These are phyloP conservation scores for Botrytis pseudocinerea DNA, from an alignment of 2,329 filamentous ascomycete genomes.

Conservation along the genomic window DNA sequence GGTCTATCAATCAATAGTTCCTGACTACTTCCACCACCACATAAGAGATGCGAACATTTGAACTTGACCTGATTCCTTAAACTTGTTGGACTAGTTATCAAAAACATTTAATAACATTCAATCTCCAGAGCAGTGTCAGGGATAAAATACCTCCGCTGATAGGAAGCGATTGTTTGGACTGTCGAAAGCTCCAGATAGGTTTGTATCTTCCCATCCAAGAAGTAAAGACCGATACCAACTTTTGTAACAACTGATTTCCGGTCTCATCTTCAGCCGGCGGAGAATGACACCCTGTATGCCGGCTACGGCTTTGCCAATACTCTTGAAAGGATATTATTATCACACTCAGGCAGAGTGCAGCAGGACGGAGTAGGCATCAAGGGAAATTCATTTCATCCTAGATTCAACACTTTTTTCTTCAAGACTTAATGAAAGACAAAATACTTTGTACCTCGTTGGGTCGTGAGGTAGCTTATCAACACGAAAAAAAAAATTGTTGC, in stretches of 20 bases:
- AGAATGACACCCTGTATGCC: slow-evolving; percentile 1
- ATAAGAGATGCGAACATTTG: background rate
- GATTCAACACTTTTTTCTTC: background rate
- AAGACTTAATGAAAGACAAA: background rate
- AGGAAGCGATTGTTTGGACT: background rate
- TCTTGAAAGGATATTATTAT: background rate
- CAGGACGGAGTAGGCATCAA: background rate
- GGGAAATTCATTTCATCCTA: background rate
- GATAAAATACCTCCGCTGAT: background rate
- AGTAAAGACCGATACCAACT: no score
- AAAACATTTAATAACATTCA: background rate
- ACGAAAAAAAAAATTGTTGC: background rate
- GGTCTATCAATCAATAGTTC: background rate
- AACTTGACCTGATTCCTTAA: background rate
- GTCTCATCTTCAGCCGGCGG: background rate
- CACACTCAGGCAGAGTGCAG: background rate
- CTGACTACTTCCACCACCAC: background rate
- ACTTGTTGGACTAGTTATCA: background rate
- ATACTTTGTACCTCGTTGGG: background rate
- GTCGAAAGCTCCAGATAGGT: background rate
- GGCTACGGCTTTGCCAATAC: background rate
- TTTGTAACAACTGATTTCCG: background rate
- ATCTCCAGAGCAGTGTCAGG: background rate
- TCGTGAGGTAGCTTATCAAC: background rate
- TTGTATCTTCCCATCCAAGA: background rate